Evolutionary conservation across 139 green algal genomes (phyloP).

Genomic region (Chlamydomonas sp.): DNA sequence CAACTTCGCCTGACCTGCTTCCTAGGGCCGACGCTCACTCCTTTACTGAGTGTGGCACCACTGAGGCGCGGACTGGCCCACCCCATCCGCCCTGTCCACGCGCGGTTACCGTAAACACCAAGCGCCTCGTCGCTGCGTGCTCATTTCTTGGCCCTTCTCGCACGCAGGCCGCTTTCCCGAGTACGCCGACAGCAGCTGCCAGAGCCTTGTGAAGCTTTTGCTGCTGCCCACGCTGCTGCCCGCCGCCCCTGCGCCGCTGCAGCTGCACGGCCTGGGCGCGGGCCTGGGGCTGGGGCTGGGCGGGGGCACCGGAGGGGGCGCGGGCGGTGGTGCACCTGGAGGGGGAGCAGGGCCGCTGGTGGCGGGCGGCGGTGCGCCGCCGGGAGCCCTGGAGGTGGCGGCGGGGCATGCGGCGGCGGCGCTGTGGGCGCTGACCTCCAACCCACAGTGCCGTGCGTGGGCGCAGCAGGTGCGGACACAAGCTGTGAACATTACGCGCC

Average conservation of each 20-base stretch:
- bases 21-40: too few relatives aligned
- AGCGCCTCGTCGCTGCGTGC: background rate
- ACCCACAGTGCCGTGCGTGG: constrained; percentile 33
- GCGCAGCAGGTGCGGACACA: constrained; percentile 28
- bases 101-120: background rate
- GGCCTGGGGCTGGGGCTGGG: background rate
- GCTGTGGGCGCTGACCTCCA: constrained; percentile 45
- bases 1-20: too few relatives aligned
- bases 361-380: constrained; percentile 3
- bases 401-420: constrained; percentile 41
- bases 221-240: constrained; percentile 33
- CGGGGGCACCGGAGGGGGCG: too few relatives aligned
- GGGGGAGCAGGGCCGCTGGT: background rate
- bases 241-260: too few relatives aligned
- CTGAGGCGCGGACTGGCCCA: too few relatives aligned
- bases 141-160: background rate
- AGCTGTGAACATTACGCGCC: background rate
- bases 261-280: background rate
- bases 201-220: constrained; percentile 31
- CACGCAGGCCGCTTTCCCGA: constrained; percentile 29
- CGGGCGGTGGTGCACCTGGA: too few relatives aligned
- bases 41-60: too few relatives aligned
- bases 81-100: background rate
- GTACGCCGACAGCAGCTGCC: constrained; percentile 24
- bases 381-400: constrained; percentile 18